Conservation (phyloP, 2,329 filamentous ascomycete species). For the Diaporthe humulicola region DNA sequence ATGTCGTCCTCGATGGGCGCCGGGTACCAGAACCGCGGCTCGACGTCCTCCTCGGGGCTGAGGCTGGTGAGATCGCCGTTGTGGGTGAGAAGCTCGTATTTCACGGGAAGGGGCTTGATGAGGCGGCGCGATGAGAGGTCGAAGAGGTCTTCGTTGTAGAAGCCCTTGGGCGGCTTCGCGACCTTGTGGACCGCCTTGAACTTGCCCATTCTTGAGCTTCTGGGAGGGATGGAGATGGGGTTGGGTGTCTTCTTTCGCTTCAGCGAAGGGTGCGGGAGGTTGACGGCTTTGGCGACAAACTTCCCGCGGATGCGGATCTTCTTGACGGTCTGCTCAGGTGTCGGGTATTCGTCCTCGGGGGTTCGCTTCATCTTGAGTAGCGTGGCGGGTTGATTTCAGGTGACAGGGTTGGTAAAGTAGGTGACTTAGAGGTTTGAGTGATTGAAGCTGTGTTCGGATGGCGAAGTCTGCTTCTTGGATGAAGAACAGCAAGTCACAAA, state of each 20-base stretch:
- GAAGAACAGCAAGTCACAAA: background rate
- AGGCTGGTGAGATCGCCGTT: background rate
- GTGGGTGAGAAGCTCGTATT: conserved; percentile 17
- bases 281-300: background rate
- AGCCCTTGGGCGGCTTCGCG: background rate
- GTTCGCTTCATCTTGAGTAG: conserved; percentile 20
- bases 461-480: background rate
- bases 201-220: background rate
- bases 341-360: background rate
- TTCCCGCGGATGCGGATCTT: background rate
- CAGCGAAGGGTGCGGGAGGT: background rate
- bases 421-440: background rate
- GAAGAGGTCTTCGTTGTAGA: conserved; percentile 24
- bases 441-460: background rate
- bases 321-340: conserved; percentile 3
- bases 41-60: background rate
- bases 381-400: background rate
- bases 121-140: conserved; percentile 27
- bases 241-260: background rate
- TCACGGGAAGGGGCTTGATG: conserved; percentile 14
- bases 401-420: background rate
- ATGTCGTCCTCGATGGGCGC: conserved; percentile 34
- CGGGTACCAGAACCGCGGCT: conserved; percentile 29
- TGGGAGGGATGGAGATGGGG: background rate
- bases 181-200: background rate